Evolutionary conservation across 306 rosid species (phyloP), one percentile per base, ranked within the genome.

Genomic region (Senna tora): DNA sequence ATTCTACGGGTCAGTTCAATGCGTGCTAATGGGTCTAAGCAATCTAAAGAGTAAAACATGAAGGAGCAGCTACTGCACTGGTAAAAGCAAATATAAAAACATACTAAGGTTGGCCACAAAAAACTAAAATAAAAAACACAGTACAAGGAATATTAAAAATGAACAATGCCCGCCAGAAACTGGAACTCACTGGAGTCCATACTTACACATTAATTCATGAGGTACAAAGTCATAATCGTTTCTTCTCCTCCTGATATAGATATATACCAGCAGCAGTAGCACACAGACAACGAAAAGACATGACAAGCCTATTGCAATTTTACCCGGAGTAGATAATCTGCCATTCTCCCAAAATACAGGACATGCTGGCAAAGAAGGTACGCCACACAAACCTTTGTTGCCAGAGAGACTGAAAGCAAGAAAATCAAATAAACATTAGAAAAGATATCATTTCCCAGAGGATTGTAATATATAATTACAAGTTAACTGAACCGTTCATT

Each of bases 321-420:
- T 91, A 13, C 97, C 97, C 75, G 69, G 62, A 7, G 49, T 71
- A 38, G 98, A 89, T 80, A 94, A 85, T 77, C 89, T 60, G 25
- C 92, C 96, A 33, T 89, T 82, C 80, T 91, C 92, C 98, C 97
- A 94, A 57, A 93, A 93, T 64, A 93, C 7, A 64, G 96, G 88
- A 75, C 98, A 94, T 51, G 84, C 64, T 9, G 97, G 87, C 55
- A 94, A 78, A 70, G 96, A 66, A 39, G 92, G 88, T 22, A 72
- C 90, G n/a, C 97, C 97, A 19, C 98, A 94, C 77, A 94, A 73
- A 56, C 90, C 97, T 75, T 91, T 94, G 89, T 91, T 91, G 46
- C 87, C 84, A 58, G 82, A 86, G 66, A 94, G 92, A 78, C 98
- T 94, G 89, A 38, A 72, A n/a, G 60, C 56, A 72, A 36, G 77